Evolutionary conservation across 352 stramenopile genomes (phyloP).

Genomic region (Nothophytophthora sp.): DNA sequence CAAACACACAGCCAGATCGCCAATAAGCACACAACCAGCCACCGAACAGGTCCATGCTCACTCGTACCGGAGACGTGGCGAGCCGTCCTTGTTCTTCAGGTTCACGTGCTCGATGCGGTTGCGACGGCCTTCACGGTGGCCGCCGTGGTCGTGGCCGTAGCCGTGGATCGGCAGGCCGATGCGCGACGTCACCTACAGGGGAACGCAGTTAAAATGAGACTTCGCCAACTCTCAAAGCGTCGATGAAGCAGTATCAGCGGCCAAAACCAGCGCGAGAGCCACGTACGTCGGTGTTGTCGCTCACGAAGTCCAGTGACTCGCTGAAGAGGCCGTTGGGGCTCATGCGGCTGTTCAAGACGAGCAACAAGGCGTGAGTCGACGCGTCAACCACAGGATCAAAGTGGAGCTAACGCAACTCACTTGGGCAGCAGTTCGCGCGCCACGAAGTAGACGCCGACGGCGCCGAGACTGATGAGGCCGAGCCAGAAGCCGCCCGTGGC

Average conservation of each 20-base stretch:
- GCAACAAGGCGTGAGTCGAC: constrained; percentile 7
- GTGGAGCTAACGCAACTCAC: constrained; percentile 31
- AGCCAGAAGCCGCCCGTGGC: constrained; percentile 90
- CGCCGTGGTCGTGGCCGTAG: constrained; percentile 93
- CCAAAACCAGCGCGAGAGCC: constrained; percentile 12
- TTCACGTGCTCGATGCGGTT: constrained; percentile 97
- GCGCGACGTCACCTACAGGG: constrained; percentile 63
- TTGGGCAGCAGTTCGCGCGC: constrained; percentile 90
- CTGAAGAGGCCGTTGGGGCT: constrained; percentile 84
- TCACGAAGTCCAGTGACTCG: constrained; percentile 72
- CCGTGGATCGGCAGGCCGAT: constrained; percentile 91
- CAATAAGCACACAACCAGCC: not conserved
- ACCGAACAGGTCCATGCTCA: no score
- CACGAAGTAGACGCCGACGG: constrained; percentile 93
- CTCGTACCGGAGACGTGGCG: constrained; percentile 63
- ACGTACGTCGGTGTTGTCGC: constrained; percentile 71
- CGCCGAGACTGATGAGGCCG: constrained; percentile 81
- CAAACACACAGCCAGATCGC: not conserved
- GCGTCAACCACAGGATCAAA: not conserved
- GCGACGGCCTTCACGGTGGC: constrained; percentile 91
- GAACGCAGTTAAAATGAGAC: constrained; percentile 10
- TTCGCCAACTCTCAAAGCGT: not conserved
- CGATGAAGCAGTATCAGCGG: not conserved
- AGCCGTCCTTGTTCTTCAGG: constrained; percentile 89
- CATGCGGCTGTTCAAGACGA: constrained; percentile 56